phyloP scores from a whole-genome alignment of 441 rosid genomes.

The Gossypium schwendimanii region DNA sequence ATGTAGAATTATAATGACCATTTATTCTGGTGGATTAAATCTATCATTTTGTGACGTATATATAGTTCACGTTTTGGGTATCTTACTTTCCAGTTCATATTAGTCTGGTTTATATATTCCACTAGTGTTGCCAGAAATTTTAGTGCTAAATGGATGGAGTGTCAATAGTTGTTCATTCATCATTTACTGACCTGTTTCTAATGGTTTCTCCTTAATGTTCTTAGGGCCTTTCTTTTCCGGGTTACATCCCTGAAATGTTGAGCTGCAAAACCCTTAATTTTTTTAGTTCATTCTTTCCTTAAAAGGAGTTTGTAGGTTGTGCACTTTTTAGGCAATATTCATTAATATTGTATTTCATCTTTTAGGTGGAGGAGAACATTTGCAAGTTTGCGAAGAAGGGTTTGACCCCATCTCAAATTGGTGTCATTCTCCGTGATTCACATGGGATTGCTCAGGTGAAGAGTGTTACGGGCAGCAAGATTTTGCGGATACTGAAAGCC shows the following conservation, averaged over 20 bases:
- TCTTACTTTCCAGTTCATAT: neutral
- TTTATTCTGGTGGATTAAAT: neutral
- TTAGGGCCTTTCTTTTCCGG: neutral
- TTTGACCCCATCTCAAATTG: slow-evolving; percentile 69
- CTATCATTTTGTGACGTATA: neutral
- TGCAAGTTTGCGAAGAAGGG: slow-evolving; percentile 82
- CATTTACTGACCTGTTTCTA: neutral
- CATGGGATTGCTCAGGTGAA: slow-evolving; percentile 74
- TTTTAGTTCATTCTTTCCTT: neutral
- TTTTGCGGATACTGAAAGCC: slow-evolving; percentile 65
- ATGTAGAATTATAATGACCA: neutral
- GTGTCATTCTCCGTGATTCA: slow-evolving; percentile 77
- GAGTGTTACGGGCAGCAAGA: slow-evolving; percentile 68
- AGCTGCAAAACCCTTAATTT: neutral
- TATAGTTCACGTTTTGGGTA: neutral
- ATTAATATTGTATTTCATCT: neutral
- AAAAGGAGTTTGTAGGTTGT: neutral
- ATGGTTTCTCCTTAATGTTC: neutral
- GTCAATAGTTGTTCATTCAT: neutral
- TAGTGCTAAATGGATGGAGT: neutral
- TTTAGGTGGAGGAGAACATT: slow-evolving; percentile 63
- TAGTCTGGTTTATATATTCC: neutral
- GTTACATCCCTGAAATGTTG: neutral
- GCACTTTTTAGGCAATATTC: neutral
- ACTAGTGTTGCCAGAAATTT: neutral